phyloP scores from a whole-genome alignment of 345 rosid genomes.

The Sisymbrium altissimum region DNA sequence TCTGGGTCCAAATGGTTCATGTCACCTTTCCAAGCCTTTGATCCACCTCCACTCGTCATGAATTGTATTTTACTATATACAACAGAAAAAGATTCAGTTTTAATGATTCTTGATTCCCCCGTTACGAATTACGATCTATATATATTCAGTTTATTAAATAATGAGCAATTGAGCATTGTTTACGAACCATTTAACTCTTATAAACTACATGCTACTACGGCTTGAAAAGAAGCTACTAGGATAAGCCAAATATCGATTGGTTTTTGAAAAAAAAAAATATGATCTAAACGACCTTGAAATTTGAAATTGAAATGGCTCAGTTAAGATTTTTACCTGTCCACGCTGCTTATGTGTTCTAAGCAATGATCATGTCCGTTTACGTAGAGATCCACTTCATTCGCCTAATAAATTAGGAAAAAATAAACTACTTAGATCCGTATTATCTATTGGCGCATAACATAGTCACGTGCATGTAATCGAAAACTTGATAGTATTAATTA shows the following conservation, averaged over 20 bases:
- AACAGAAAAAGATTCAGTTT: neutral
- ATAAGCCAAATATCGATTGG: no score
- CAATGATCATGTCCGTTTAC: conserved; percentile 87
- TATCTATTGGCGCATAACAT: neutral
- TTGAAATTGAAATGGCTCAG: neutral
- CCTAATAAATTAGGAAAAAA: conserved; percentile 29
- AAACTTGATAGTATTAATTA: neutral
- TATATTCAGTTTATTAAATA: no score
- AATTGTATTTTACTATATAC: conserved; percentile 49
- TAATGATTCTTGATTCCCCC: neutral
- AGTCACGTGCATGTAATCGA: neutral
- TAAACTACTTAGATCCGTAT: neutral
- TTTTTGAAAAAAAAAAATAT: neutral
- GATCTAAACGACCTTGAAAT: neutral
- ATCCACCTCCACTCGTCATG: conserved; percentile 73
- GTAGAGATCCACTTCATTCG: conserved; percentile 57
- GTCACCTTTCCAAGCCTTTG: conserved; percentile 78
- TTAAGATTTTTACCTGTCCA: conserved; percentile 36
- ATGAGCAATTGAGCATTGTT: neutral
- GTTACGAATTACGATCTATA: neutral
- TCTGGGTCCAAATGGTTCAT: conserved; percentile 13
- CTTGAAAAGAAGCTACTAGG: neutral
- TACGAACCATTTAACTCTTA: neutral
- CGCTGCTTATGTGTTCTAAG: conserved; percentile 61
- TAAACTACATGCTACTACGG: neutral